A percentile compares a stretch with the other conserved stretches of the same genome.
phyloP scores from a whole-genome alignment of 345 rosid species.

The Citrus sinensis region DVS_A1.0 CM039165.1:32167501-32168000 shows the following conservation, averaged over 20 bases:
- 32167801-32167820: neutral
- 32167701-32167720: neutral
- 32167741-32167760: neutral
- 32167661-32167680: neutral
- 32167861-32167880: neutral
- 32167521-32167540: conserved; percentile 7
- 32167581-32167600: conserved; percentile 18
- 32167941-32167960: too few relatives aligned
- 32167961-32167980: neutral
- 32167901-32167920: neutral
- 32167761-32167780: neutral
- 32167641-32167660: neutral
- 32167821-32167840: neutral
- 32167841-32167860: neutral
- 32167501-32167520: conserved; percentile 2
- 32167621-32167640: conserved; percentile 2
- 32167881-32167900: neutral
- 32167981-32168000: neutral
- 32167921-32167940: too few relatives aligned
- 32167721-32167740: neutral
- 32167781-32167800: neutral
- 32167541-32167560: neutral
- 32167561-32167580: neutral
- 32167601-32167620: neutral
- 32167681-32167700: conserved; percentile 6